A percentile compares a stretch with the other conserved stretches of the same genome.
These are phyloP conservation scores for Silene vulgaris DNA, from an alignment of 179 eudicot genomes.

Conservation along the genomic window DNA sequence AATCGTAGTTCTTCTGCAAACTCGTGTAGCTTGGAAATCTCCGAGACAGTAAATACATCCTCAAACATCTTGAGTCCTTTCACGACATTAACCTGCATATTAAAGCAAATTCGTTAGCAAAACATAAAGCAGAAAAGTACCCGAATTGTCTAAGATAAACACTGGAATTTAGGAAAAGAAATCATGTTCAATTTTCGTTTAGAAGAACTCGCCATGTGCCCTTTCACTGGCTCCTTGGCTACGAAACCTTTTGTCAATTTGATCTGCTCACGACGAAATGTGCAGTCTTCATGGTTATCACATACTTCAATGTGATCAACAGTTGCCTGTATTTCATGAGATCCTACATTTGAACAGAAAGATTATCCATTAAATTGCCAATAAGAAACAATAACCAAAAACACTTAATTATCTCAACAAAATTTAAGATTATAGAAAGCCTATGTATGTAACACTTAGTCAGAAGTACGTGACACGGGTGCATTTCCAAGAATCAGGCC, in stretches of 20 bases:
- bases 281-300: conserved; percentile 66
- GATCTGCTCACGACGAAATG: conserved; percentile 56
- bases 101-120: conserved; percentile 14
- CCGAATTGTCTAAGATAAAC: neutral
- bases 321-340: conserved; percentile 57
- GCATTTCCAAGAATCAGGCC: neutral
- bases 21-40: conserved; percentile 61
- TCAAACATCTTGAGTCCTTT: conserved; percentile 91
- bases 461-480: neutral
- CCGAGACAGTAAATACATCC: conserved; percentile 57
- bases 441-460: neutral
- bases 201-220: conserved; percentile 76
- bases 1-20: conserved; percentile 58
- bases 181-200: conserved; percentile 11
- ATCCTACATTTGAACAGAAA: conserved; percentile 39
- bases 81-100: conserved; percentile 83
- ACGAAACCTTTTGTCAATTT: conserved; percentile 92
- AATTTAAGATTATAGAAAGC: neutral
- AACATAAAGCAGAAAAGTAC: neutral
- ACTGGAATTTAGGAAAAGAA: neutral
- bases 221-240: conserved; percentile 96
- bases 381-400: no score
- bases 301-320: conserved; percentile 53
- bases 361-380: no score
- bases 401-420: no score